Percentiles rank a stretch among this genome's conserved stretches.
Conservation (phyloP, 371 early-diverging fungal species). For the Circinella minor region DNA sequence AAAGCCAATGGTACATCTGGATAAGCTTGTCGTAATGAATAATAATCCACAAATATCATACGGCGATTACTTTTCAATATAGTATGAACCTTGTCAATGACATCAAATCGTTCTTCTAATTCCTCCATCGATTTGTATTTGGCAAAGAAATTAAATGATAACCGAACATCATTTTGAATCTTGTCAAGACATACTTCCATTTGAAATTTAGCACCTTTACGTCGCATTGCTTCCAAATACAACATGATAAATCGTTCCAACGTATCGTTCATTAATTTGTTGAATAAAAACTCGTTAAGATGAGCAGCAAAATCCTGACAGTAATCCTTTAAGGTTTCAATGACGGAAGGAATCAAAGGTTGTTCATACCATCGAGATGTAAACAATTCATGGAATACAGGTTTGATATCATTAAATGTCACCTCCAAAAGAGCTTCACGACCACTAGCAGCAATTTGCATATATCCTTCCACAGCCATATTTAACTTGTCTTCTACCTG, state of each 20-base stretch:
- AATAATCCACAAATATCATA: conserved; percentile 80
- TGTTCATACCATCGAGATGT: conserved; percentile 89
- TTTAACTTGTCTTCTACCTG: conserved; percentile 67
- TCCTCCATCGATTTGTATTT: conserved; percentile 66
- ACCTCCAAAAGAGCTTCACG: conserved; percentile 79
- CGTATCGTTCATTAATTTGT: conserved; percentile 81
- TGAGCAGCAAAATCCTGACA: conserved; percentile 78
- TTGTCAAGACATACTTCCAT: conserved; percentile 62
- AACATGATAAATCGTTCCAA: conserved; percentile 82
- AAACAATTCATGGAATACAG: conserved; percentile 76
- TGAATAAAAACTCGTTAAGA: conserved; percentile 85
- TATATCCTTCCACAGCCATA: conserved; percentile 78
- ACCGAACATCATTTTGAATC: conserved; percentile 68
- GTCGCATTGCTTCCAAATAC: conserved; percentile 83
- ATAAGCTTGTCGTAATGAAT: conserved; percentile 74
- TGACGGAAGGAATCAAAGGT: conserved; percentile 79
- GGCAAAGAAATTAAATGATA: conserved; percentile 70
- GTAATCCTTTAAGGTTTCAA: conserved; percentile 92
- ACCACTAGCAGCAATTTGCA: conserved; percentile 76
- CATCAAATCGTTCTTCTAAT: conserved; percentile 73
- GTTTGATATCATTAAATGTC: conserved; percentile 80
- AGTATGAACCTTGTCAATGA: conserved; percentile 73
- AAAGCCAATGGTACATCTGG: conserved; percentile 83
- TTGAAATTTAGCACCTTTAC: conserved; percentile 79
- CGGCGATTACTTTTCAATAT: conserved; percentile 68